These are phyloP conservation scores for Lumnitzera littorea DNA, from an alignment of 345 rosid genomes.

Conservation along the genomic window DNA sequence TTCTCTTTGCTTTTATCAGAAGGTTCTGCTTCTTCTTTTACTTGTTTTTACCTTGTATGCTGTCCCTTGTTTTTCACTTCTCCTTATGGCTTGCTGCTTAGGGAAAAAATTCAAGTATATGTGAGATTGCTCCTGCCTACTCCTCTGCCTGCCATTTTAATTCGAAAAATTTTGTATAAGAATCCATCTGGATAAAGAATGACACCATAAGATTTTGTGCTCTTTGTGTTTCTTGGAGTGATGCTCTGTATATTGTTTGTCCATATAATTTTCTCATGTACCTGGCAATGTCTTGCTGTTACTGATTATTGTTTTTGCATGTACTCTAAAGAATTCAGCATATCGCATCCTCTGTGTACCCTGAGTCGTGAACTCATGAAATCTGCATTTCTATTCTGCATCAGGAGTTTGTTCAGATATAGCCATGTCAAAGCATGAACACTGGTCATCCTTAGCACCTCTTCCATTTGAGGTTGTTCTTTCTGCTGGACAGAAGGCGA, in stretches of 20 bases:
- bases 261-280: not conserved
- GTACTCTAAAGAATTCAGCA: too few species aligned
- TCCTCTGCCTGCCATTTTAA: too few species aligned
- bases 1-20: not conserved
- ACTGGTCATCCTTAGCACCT: slow-evolving; percentile 98
- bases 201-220: too few species aligned
- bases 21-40: not conserved
- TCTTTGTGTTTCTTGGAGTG: too few species aligned
- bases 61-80: not conserved
- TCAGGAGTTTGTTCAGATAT: slow-evolving; percentile 92
- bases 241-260: not conserved
- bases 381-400: slow-evolving; percentile 13
- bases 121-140: too few species aligned
- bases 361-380: not conserved
- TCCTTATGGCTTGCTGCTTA: too few species aligned
- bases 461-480: slow-evolving; percentile 95
- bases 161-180: too few species aligned
- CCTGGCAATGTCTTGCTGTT: too few species aligned
- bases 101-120: too few species aligned
- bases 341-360: too few species aligned
- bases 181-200: too few species aligned
- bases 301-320: too few species aligned
- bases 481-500: slow-evolving; percentile 98
- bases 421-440: slow-evolving; percentile 78
- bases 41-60: not conserved